These are phyloP conservation scores for Elongisporangium undulatum DNA, from an alignment of 352 stramenopile genomes.

Conservation along the genomic window DNA sequence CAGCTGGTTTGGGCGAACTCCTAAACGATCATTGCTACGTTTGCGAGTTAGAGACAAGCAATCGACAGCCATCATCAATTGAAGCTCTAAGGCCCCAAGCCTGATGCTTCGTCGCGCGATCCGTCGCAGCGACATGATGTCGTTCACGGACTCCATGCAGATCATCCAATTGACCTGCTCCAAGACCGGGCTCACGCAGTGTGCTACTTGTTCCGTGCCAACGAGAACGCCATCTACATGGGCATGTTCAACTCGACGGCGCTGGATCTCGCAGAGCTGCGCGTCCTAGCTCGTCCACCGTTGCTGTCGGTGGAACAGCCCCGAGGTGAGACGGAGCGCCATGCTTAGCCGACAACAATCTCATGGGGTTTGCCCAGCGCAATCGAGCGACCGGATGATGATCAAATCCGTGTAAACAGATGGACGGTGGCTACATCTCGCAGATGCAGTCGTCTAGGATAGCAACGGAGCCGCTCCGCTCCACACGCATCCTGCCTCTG, in stretches of 20 bases:
- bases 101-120: background rate
- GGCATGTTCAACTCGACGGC: constrained; percentile 37
- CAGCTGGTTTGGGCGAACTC: background rate
- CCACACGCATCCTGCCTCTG: too few relatives aligned
- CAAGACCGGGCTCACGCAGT: constrained; percentile 27
- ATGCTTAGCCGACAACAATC: too few relatives aligned
- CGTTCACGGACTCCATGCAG: too few relatives aligned
- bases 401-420: too few relatives aligned
- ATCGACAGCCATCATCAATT: background rate
- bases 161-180: constrained; percentile 44
- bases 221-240: constrained; percentile 56
- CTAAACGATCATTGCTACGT: background rate
- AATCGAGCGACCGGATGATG: too few relatives aligned
- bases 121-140: too few relatives aligned
- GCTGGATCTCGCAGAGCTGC: constrained; percentile 29
- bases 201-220: constrained; percentile 43
- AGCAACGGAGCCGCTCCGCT: too few relatives aligned
- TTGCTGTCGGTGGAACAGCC: too few relatives aligned
- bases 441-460: too few relatives aligned
- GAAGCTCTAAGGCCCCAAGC: background rate
- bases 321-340: too few relatives aligned
- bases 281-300: constrained; percentile 40
- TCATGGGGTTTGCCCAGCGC: too few relatives aligned
- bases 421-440: too few relatives aligned
- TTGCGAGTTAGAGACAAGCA: background rate